phyloP scores from a whole-genome alignment of 2,329 filamentous ascomycete genomes.

The Mycosphaerella arachidis region DNA sequence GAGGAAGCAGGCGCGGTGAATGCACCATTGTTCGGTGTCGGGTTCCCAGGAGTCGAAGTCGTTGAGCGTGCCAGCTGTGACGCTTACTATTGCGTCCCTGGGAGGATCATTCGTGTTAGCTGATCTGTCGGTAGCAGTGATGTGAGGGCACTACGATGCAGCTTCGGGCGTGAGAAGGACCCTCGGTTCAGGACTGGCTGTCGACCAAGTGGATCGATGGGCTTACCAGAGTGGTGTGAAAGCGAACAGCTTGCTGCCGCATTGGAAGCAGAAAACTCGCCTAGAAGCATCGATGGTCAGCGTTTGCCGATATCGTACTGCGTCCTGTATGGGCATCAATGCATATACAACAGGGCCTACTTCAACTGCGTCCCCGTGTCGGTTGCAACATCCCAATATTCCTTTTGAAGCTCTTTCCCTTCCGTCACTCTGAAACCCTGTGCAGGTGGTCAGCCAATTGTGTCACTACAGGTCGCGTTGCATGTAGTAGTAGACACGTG shows the following conservation, averaged over 20 bases:
- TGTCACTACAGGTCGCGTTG: conserved; percentile 24
- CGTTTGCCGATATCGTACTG: background rate
- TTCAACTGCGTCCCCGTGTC: conserved; percentile 41
- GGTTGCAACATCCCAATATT: conserved; percentile 41
- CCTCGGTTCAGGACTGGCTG: too few relatives aligned
- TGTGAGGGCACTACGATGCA: too few relatives aligned
- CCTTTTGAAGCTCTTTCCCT: conserved; percentile 39
- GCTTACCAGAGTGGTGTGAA: conserved; percentile 13
- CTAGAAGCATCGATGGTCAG: background rate
- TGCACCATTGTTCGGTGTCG: conserved; percentile 25
- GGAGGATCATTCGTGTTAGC: too few relatives aligned
- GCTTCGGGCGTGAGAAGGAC: too few relatives aligned
- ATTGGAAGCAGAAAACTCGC: conserved; percentile 42
- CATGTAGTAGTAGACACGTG: conserved; percentile 20
- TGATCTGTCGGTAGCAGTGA: too few relatives aligned
- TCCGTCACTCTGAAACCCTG: conserved; percentile 41
- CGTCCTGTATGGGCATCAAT: background rate
- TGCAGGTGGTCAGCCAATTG: conserved; percentile 1
- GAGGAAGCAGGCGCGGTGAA: conserved; percentile 17
- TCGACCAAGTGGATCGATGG: too few relatives aligned
- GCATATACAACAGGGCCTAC: background rate
- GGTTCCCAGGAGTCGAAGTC: conserved; percentile 24
- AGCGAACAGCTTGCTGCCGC: conserved; percentile 32
- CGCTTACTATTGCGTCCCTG: conserved; percentile 19
- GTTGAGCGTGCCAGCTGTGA: conserved; percentile 23